Conservation (phyloP, 805 yeast genomes). For the Cyberlindnera meyerae region DNA sequence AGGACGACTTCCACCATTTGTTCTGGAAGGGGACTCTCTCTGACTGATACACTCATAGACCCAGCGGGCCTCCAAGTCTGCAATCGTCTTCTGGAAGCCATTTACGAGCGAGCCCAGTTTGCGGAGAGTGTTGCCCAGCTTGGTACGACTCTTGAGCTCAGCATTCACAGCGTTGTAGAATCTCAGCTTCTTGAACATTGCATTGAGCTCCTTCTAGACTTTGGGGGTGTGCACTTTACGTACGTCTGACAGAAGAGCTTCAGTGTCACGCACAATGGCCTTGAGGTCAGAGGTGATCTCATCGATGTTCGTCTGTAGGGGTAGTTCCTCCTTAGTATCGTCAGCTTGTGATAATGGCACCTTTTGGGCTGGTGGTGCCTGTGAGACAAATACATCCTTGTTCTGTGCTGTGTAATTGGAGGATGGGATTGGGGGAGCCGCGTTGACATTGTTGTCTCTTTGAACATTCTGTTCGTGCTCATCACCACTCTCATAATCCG, state of each 20-base stretch:
- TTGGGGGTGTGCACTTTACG: slow-evolving; percentile 1
- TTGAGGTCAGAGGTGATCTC: background rate
- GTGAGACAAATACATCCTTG: no score
- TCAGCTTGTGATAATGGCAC: no score
- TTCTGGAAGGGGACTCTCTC: background rate
- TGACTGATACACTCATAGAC: slow-evolving; percentile 2
- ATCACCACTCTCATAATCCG: no score
- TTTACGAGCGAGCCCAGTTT: slow-evolving; percentile 1
- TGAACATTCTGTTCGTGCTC: no score
- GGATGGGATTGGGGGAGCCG: no score
- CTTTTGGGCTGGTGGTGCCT: no score
- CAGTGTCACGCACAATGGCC: background rate
- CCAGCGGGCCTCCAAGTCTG: slow-evolving; percentile 6
- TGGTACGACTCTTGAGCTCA: slow-evolving; percentile 2
- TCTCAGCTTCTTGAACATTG: background rate
- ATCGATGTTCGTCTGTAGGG: background rate
- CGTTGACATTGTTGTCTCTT: no score
- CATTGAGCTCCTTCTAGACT: background rate
- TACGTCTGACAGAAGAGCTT: background rate
- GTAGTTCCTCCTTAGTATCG: background rate
- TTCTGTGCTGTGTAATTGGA: no score
- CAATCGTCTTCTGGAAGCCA: slow-evolving; percentile 2
- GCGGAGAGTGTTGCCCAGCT: slow-evolving; percentile 3
- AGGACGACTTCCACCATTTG: background rate
- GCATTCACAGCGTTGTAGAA: slow-evolving; percentile 5